Base-by-base conservation (phyloP, 805 yeast genomes). In the Vanderwaltozyma verrucispora region DNA sequence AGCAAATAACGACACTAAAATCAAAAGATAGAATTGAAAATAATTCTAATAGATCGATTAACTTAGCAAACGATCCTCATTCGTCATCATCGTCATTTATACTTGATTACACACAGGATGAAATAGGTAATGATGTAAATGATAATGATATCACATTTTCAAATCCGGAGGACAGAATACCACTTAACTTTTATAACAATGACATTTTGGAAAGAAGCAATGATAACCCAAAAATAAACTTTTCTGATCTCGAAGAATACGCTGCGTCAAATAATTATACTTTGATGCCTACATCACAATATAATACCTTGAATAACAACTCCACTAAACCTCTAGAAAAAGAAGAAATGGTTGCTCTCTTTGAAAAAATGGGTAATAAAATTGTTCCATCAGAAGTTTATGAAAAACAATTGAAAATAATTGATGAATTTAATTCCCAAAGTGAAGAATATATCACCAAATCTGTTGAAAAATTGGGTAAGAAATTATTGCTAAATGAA, bases 181-280 rank as follows among this genome's bases (percentile, higher is more conserved):
- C 27, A 24, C 4, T 24, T 4, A 11, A 12, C 11, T 11, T 24
- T 10, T 8, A 24, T 24, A 24, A 8, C 13, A 12, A 24, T 24
- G n/a, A 11, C 9, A 7, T 24, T 11, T 21, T 9, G 23, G 13
- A 24, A 10, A 8, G 5, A 24, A 15, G 10, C 13, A 7, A 20
- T 9, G 33, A 20, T 11, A 18, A 30, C 20, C 4, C n/a, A 5
- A 12, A 21, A 20, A 10, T 30, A 2, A 37, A 56, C 1, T 40
- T 47, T 16, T 42, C 37, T 4, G 56, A 55, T n/a, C 49, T 62
- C 14, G 50, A 58, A 35, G 34, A 46, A 9, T 62, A 56, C 37
- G 65, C 64, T 6, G 43, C 49, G 9, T 28, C 28, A 10, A 21
- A 36, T 21, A 33, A 41, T 28, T 44, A 39, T 20, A 37, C 33